Base-by-base conservation (phyloP, 225 moss, liverwort and hornwort genomes). In the Antitrichia curtipendula region DNA sequence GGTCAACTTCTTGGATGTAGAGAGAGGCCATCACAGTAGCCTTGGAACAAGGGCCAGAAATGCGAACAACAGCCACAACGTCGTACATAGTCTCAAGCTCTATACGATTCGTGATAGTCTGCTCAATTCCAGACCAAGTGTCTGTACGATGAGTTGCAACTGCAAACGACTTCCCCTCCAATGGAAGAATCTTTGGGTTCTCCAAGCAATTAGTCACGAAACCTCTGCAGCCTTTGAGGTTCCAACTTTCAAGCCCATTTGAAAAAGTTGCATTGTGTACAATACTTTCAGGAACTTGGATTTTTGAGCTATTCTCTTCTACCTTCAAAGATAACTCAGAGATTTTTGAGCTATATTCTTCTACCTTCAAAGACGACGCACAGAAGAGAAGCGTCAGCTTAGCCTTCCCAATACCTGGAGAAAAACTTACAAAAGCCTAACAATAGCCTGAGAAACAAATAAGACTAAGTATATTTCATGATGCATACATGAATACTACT, bases 91-190 rank as follows among this genome's bases (percentile, higher is more conserved):
- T 94, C 83, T 94, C 93, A 63, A 94, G 89, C 80, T 93, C 91
- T 80, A 98, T 91, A 72, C 91, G 96, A 75, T 95, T 95, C 66
- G 93, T 96, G 80, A 97, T 91, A 50, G 73, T 93, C 88, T 98
- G 98, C 91, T 98, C 95, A 77, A 98, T 96, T 21, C 98, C 98
- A 64, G 96, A 96, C 94, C 94, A 98, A 31, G 81, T 77, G 74
- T 95, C 88, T 60, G 91, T 93, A 61, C 98, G 91, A 16, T 95
- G 86, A 88, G 91, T 91, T 60, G 95, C 95, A 70, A 96, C 95
- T 47, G 94, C 98, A 81, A 96, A 98, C 75, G 77, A 91, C 54
- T 92, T 95, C 25, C 96, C 96, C 72, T 86, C 92, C 28, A 85
- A 90, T 38, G 97, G 95, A 85, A 85, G 88, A 75, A 97, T 82